phyloP scores from a whole-genome alignment of 2,329 filamentous ascomycete genomes.

The Teratosphaeria zuluensis region DNA sequence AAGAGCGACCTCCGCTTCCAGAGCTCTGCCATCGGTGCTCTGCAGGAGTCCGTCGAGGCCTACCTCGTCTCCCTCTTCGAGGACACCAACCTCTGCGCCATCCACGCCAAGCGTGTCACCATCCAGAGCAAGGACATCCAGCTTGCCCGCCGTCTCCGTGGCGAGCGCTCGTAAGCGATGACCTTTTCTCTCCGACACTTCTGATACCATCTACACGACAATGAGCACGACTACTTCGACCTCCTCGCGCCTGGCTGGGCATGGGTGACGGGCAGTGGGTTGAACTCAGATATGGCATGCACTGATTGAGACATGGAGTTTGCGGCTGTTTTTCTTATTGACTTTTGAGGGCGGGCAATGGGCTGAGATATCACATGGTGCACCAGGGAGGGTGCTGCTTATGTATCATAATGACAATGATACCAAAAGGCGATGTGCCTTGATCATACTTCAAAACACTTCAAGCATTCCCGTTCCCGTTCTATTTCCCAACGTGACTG shows the following conservation, averaged over 20 bases:
- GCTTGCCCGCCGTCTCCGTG: conserved; percentile 56
- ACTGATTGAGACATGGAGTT: conserved; percentile 11
- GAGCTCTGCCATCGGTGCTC: conserved; percentile 82
- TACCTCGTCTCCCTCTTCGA: conserved; percentile 96
- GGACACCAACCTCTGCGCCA: conserved; percentile 89
- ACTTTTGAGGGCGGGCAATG: conserved; percentile 9
- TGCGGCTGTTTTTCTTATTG: conserved; percentile 13
- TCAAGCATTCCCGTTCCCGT: conserved; percentile 5
- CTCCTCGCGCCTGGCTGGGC: conserved; percentile 16
- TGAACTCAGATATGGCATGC: conserved; percentile 3
- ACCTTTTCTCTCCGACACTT: conserved; percentile 2
- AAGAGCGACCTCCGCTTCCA: conserved; percentile 81
- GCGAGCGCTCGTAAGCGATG: conserved; percentile 41
- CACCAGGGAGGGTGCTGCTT: conserved; percentile 14
- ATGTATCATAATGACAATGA: conserved; percentile 33
- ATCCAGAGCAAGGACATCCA: conserved; percentile 93
- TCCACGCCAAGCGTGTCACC: conserved; percentile 92
- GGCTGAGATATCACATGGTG: conserved; percentile 26
- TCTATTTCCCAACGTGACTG: background rate
- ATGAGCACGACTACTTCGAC: conserved; percentile 18
- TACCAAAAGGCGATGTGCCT: conserved; percentile 19
- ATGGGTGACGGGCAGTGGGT: conserved; percentile 25
- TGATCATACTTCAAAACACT: conserved; percentile 4
- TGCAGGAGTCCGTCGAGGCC: conserved; percentile 93
- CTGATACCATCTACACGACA: conserved; percentile 16